A percentile compares a stretch with the other conserved stretches of the same genome.
Conservation (phyloP, 441 rosid species). For the Erysimum pusillum region DNA sequence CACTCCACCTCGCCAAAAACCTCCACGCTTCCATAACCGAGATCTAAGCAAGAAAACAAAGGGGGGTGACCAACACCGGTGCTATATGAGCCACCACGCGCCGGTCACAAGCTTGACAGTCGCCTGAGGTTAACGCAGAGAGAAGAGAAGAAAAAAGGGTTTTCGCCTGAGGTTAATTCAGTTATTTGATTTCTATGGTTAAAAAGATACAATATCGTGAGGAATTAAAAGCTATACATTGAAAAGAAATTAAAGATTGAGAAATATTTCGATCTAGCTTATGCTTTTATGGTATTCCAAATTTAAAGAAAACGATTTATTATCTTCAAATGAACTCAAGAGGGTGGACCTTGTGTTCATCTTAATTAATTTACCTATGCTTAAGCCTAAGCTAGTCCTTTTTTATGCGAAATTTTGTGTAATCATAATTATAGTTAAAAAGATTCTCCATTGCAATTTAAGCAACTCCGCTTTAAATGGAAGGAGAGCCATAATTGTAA, state of each 20-base stretch:
- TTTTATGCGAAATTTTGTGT: not conserved
- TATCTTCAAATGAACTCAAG: slow-evolving; percentile 39
- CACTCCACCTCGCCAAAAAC: too few species aligned
- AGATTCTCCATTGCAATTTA: slow-evolving; percentile 35
- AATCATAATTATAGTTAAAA: slow-evolving; percentile 18
- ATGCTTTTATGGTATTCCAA: slow-evolving; percentile 17
- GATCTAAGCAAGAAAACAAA: too few species aligned
- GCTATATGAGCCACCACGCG: too few species aligned
- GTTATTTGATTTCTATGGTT: too few species aligned
- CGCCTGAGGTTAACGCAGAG: too few species aligned
- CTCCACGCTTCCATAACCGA: too few species aligned
- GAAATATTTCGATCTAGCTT: not conserved
- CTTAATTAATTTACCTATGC: slow-evolving; percentile 5
- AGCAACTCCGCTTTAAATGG: slow-evolving; percentile 38
- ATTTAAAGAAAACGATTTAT: slow-evolving; percentile 17
- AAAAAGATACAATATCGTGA: too few species aligned
- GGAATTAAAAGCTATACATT: not conserved
- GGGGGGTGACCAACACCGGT: too few species aligned
- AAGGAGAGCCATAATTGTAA: not conserved
- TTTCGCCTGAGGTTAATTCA: too few species aligned
- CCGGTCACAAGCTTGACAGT: too few species aligned
- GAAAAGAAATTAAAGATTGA: not conserved
- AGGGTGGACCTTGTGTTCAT: slow-evolving; percentile 36
- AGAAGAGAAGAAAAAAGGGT: too few species aligned
- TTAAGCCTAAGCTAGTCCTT: slow-evolving; percentile 22